Evolutionary conservation across 345 rosid species (phyloP).

Genomic region (Melaleuca alternifolia): DNA sequence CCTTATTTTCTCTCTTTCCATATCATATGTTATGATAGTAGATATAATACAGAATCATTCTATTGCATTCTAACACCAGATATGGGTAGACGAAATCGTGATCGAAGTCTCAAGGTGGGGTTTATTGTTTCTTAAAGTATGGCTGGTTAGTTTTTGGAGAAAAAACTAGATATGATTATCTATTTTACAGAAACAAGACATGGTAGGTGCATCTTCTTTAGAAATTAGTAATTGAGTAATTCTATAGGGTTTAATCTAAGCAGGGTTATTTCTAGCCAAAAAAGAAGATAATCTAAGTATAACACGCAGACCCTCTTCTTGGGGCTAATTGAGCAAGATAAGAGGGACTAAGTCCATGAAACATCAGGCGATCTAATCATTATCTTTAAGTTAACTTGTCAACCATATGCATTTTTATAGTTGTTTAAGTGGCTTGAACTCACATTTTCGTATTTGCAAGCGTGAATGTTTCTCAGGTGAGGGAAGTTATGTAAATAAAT

Average conservation of each 20-base stretch:
- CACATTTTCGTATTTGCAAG: neutral
- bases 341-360: neutral
- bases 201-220: neutral
- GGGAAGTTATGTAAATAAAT: neutral
- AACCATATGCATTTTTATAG: neutral
- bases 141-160: neutral
- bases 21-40: too few species aligned
- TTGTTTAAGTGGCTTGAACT: neutral
- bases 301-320: neutral
- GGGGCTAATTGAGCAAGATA: neutral
- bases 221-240: neutral
- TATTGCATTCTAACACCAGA: too few species aligned
- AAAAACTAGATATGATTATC: neutral
- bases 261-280: neutral
- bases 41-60: too few species aligned
- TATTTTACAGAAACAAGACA: neutral
- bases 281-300: neutral
- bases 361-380: neutral
- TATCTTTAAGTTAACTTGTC: neutral
- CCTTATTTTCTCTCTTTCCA: too few species aligned
- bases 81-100: too few species aligned
- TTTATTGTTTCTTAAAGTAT: too few species aligned
- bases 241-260: neutral
- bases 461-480: neutral
- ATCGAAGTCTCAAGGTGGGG: too few species aligned